Evolutionary conservation across 495 filamentous ascomycete species (phyloP).

Genomic region (Penicillium cataractarum): DNA sequence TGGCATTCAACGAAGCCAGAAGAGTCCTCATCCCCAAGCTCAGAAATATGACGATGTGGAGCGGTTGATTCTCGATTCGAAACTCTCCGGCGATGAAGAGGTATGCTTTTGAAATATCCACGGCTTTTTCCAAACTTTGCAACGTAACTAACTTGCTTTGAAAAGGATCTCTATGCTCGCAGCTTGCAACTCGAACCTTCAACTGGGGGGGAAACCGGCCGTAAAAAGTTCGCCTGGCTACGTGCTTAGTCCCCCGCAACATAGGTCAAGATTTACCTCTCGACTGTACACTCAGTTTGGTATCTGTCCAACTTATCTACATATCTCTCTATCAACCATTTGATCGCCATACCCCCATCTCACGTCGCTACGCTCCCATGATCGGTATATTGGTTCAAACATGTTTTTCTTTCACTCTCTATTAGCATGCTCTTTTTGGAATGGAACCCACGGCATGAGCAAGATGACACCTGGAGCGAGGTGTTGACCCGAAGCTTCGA

Average conservation of each 20-base stretch:
- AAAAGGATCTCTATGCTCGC: constrained; percentile 49
- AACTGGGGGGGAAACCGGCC: constrained; percentile 41
- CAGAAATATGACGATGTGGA: constrained; percentile 65
- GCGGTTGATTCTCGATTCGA: constrained; percentile 73
- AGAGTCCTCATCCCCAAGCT: constrained; percentile 75
- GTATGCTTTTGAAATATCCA: constrained; percentile 27
- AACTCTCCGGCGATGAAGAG: constrained; percentile 54
- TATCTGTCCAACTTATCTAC: too few species aligned
- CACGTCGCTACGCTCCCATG: constrained; percentile 37
- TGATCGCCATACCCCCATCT: constrained; percentile 20
- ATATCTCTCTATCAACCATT: neutral
- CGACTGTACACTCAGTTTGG: neutral
- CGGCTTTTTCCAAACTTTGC: neutral
- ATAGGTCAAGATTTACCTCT: neutral
- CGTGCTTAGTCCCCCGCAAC: constrained; percentile 26
- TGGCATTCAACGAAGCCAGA: constrained; percentile 87
- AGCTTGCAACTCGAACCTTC: constrained; percentile 51
- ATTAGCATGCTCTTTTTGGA: constrained; percentile 19
- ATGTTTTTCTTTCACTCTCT: constrained; percentile 13
- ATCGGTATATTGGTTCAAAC: constrained; percentile 26
- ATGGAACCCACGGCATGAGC: constrained; percentile 15
- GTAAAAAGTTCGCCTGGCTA: constrained; percentile 51
- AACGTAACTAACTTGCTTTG: constrained; percentile 18
- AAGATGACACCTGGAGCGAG: constrained; percentile 23
- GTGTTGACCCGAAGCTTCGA: constrained; percentile 16